Conservation (phyloP, 1,139 yeast species). For the Kodamaea fungicola region DNA sequence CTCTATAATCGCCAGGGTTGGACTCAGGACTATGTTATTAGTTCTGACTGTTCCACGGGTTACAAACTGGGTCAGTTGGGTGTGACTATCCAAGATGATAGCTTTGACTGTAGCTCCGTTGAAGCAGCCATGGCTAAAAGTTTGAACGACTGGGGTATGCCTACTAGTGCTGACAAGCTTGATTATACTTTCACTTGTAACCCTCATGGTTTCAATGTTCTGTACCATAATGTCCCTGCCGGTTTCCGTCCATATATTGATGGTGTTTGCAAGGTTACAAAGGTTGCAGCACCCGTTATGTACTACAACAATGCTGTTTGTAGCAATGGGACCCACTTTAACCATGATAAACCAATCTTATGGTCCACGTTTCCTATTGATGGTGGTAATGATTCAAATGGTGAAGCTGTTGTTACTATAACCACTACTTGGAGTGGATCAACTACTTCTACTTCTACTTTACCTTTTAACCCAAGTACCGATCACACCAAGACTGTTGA, state of each 20-base stretch:
- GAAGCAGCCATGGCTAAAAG: slow-evolving; percentile 20
- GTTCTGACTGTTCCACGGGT: slow-evolving; percentile 24
- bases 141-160: slow-evolving; percentile 22
- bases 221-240: slow-evolving; percentile 24
- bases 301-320: slow-evolving; percentile 15
- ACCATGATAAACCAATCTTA: slow-evolving; percentile 1
- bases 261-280: slow-evolving; percentile 9
- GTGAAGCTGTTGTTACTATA: slow-evolving; percentile 16
- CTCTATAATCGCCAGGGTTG: slow-evolving; percentile 14
- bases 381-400: slow-evolving; percentile 17
- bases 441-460: slow-evolving; percentile 2
- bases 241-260: slow-evolving; percentile 32
- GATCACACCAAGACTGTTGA: slow-evolving; percentile 17
- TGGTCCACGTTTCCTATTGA: slow-evolving; percentile 10
- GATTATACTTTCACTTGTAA: slow-evolving; percentile 15
- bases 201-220: slow-evolving; percentile 9
- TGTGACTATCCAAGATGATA: slow-evolving; percentile 8
- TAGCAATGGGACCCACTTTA: slow-evolving; percentile 3
- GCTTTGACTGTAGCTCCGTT: slow-evolving; percentile 21
- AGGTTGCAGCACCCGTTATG: background rate
- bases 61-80: slow-evolving; percentile 23
- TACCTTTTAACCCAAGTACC: slow-evolving; percentile 9
- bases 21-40: slow-evolving; percentile 16
- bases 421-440: slow-evolving; percentile 19
- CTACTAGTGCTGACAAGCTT: slow-evolving; percentile 9